These are phyloP conservation scores for Rhodotorula sp. DNA, from an alignment of 1,284 basidiomycete genomes.

Conservation along the genomic window DNA sequence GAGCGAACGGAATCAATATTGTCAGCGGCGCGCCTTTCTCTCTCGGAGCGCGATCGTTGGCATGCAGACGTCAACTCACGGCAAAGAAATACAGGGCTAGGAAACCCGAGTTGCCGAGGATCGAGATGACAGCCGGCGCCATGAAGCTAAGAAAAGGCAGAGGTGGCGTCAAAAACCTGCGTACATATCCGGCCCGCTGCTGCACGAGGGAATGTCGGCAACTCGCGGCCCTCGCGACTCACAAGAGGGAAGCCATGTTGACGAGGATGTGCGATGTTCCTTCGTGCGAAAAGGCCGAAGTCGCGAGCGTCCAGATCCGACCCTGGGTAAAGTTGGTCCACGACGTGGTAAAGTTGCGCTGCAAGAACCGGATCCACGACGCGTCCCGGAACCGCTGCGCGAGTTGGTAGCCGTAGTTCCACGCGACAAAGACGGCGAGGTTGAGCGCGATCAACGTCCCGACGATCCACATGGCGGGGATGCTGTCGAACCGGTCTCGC, in stretches of 20 bases:
- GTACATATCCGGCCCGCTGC: too few species aligned
- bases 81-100: slow-evolving; percentile 34
- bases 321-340: slow-evolving; percentile 29
- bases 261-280: slow-evolving; percentile 26
- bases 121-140: slow-evolving; percentile 22
- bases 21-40: background rate
- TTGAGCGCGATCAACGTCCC: slow-evolving; percentile 20
- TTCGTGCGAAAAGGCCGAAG: slow-evolving; percentile 33
- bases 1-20: too few species aligned
- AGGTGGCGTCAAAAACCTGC: background rate
- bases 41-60: background rate
- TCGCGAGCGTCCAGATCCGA: slow-evolving; percentile 33
- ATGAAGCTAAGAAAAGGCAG: slow-evolving; percentile 15
- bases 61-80: background rate
- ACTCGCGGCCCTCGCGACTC: background rate
- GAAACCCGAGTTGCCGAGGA: slow-evolving; percentile 37
- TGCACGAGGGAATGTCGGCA: background rate
- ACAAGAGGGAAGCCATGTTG: slow-evolving; percentile 31
- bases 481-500: slow-evolving; percentile 12
- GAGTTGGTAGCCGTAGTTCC: slow-evolving; percentile 30
- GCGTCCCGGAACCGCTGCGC: slow-evolving; percentile 22
- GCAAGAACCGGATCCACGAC: slow-evolving; percentile 18
- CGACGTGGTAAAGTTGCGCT: slow-evolving; percentile 35
- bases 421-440: slow-evolving; percentile 25
- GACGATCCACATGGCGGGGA: slow-evolving; percentile 20